phyloP scores from a whole-genome alignment of 1,284 basidiomycete species.

The Microbotryum violaceum region DNA sequence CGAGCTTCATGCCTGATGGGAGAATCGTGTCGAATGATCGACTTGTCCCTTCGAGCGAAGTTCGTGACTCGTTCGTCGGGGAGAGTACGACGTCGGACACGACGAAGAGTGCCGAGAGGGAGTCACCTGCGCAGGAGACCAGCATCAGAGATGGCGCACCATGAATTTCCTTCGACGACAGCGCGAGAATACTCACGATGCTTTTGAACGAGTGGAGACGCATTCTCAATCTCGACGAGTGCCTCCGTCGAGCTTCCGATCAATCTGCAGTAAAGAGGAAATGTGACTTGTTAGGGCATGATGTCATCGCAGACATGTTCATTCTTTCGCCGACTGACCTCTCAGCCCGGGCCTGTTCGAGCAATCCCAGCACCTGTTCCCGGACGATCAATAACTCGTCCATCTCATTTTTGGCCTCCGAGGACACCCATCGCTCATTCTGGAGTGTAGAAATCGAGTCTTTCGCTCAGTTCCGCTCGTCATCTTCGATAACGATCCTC shows the following conservation, averaged over 20 bases:
- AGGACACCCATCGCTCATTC: slow-evolving; percentile 42
- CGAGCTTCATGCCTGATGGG: slow-evolving; percentile 38
- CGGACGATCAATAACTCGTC: slow-evolving; percentile 52
- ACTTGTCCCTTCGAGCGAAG: slow-evolving; percentile 31
- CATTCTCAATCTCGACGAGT: slow-evolving; percentile 49
- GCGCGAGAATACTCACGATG: slow-evolving; percentile 30
- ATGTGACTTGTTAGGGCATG: neutral
- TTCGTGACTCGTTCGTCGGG: slow-evolving; percentile 50
- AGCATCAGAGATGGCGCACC: neutral
- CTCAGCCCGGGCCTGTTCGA: slow-evolving; percentile 62
- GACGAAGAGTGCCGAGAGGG: slow-evolving; percentile 65
- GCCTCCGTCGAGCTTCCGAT: slow-evolving; percentile 68
- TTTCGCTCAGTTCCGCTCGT: neutral
- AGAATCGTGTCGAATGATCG: slow-evolving; percentile 27
- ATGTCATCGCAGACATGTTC: neutral
- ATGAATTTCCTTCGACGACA: slow-evolving; percentile 8
- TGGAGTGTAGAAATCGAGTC: neutral
- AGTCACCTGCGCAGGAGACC: slow-evolving; percentile 45
- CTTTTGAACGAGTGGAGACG: slow-evolving; percentile 13
- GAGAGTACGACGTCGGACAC: slow-evolving; percentile 58
- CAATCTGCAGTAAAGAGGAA: slow-evolving; percentile 44
- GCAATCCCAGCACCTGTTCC: slow-evolving; percentile 51
- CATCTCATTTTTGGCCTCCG: slow-evolving; percentile 55
- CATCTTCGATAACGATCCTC: neutral
- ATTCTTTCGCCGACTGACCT: slow-evolving; percentile 49